A percentile compares a stretch with the other conserved stretches of the same genome.
Evolutionary conservation across 2,329 filamentous ascomycete species (phyloP).

Genomic region (Magnaporthiopsis poae): DNA sequence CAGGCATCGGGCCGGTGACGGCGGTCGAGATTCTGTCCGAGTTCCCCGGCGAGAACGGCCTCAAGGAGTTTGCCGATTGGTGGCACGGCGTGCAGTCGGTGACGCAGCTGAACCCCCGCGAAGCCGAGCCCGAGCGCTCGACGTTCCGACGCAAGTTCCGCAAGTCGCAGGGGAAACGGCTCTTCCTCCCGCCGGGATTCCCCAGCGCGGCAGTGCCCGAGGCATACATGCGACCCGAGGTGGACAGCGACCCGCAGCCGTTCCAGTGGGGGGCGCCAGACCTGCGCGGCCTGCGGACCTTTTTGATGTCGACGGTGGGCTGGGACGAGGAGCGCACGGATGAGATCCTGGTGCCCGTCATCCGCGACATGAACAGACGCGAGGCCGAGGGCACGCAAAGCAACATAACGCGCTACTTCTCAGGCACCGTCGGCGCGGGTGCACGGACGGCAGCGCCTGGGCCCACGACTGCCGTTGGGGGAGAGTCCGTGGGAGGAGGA

Average conservation of each 20-base stretch:
- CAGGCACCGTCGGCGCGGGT: slow-evolving; percentile 47
- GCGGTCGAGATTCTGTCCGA: slow-evolving; percentile 90
- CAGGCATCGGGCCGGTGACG: slow-evolving; percentile 85
- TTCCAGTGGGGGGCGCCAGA: slow-evolving; percentile 98
- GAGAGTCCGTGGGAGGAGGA: neutral
- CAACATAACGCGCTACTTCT: slow-evolving; percentile 91
- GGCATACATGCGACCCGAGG: slow-evolving; percentile 78
- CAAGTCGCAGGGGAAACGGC: slow-evolving; percentile 65
- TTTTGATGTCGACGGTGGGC: slow-evolving; percentile 83
- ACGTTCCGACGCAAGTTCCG: slow-evolving; percentile 79
- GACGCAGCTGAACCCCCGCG: slow-evolving; percentile 41
- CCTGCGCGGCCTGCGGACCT: slow-evolving; percentile 70
- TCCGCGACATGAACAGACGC: slow-evolving; percentile 85
- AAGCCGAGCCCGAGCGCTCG: slow-evolving; percentile 43
- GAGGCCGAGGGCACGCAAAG: slow-evolving; percentile 84
- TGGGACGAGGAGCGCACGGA: slow-evolving; percentile 89
- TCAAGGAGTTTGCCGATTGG: slow-evolving; percentile 77
- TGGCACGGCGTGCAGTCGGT: slow-evolving; percentile 63
- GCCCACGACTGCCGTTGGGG: slow-evolving; percentile 1
- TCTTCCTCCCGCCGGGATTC: slow-evolving; percentile 75
- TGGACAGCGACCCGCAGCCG: slow-evolving; percentile 64
- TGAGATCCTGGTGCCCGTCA: slow-evolving; percentile 88
- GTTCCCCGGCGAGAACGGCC: slow-evolving; percentile 53
- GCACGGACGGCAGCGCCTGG: slow-evolving; percentile 9
- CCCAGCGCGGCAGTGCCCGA: slow-evolving; percentile 68